Base-by-base conservation (phyloP, 129 eudicot genomes). In the Kitagawia praeruptora region DNA sequence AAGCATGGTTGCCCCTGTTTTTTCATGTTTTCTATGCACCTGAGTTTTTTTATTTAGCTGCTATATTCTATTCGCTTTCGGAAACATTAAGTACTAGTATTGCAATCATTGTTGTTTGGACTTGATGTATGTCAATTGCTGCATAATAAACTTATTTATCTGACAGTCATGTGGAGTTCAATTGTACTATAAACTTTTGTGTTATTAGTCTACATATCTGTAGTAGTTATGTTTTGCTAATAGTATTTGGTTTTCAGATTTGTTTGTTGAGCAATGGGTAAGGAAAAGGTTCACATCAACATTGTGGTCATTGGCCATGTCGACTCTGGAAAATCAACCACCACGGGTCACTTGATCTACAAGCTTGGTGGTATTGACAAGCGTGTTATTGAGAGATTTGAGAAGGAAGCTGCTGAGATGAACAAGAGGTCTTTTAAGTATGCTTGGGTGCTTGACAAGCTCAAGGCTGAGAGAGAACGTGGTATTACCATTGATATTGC, bases 371-470 rank as follows among this genome's bases (percentile, higher is more conserved):
- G 90, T 21, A 87, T 87, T 42, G 90, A 87, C 84, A 87, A 87
- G 87, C 90, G 90, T 79, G 90, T 87, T 70, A 87, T 87, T 48
- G 90, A 87, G 42, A 82, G 89, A 16, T 87, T 87, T 3, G 89
- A 87, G 82, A 87, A 87, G 41, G 89, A 87, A 76, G 90, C 90
- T 41, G 90, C 90, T 77, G 90, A 87, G 48, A 87, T 87, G 90
- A 87, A 87, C 90, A 87, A 87, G 64, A 83, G 90, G 75, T 87
- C 90, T n/a, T 87, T 87, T 69, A 87, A 87, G 82, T 87, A 87
- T n/a, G 90, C 90, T 8, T 87, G 90, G 90, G 90, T 87, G 80
- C 78, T 87, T 11, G 90, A 87, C 81, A 87, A 87, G 41, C 85
- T 87, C 34, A 87, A 85, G 79, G 88, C 91, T 39, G 91, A 87